Evolutionary conservation across 1,139 yeast genomes (phyloP), one percentile per base, ranked within the genome.

Genomic region (Sugiyamaella grinbergsii): DNA sequence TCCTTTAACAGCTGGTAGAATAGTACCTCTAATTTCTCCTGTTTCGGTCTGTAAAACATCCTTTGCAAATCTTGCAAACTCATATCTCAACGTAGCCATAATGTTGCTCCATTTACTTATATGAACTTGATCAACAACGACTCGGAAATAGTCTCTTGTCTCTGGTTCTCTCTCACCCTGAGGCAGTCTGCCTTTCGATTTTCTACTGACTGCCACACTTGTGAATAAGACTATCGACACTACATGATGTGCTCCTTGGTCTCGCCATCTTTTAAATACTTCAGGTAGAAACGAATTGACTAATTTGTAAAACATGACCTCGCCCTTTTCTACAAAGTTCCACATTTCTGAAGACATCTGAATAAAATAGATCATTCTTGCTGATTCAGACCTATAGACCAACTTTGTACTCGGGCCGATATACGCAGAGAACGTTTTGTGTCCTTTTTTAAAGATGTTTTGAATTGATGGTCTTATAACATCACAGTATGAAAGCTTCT

Each of bases 311-410:
- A 91, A 93, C 79, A 89, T 80, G 47, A 91, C 86, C 63, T 91
- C 98, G 0, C 98, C 98, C 59, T 85, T 86, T 63, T 91, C 97
- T 68, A 93, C 98, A 67, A 94, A 94, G 65, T 91, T 90, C 95
- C 98, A 94, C 97, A 93, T 94, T 63, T 94, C 99, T 37, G 85
- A 77, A 1, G 97, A 87, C 58, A 91, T 80, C 65, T 94, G 98
- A 47, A 94, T 82, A 55, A 94, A 74, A 45, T 91, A 87, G 10
- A 90, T 79, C 54, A 91, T 71, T 52, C 87, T 80, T 1, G 98
- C 95, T 42, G 96, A 84, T 61, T 93, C 97, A 0, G 96, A 88
- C 47, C 98, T 76, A 64, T 86, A 93, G 0, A 90, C 87, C 16
- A 93, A 72, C 58, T 84, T 84, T 3, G 98, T 91, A 29, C 80